A percentile compares a stretch with the other conserved stretches of the same genome.
phyloP scores from a whole-genome alignment of 352 stramenopile species.

The Phytophthora europaea region DNA sequence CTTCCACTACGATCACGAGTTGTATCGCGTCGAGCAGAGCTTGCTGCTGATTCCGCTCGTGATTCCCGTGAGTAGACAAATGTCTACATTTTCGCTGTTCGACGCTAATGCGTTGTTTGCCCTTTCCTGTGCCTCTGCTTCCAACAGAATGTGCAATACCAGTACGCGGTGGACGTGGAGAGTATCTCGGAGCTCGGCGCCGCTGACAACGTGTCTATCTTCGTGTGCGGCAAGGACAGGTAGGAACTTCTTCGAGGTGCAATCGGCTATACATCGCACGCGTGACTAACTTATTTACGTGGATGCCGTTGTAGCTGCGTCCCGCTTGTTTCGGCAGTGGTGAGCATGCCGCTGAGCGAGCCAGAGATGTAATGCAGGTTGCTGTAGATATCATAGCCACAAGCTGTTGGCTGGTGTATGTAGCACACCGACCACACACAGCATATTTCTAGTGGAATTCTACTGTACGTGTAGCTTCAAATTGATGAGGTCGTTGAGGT shows the following conservation, averaged over 20 bases:
- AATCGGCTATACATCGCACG: background rate
- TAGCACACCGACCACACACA: background rate
- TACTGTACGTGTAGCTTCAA: background rate
- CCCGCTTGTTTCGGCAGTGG: conserved; percentile 79
- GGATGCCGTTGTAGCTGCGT: conserved; percentile 59
- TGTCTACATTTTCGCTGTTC: conserved; percentile 18
- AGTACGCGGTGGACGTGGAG: conserved; percentile 75
- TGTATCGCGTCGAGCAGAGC: conserved; percentile 79
- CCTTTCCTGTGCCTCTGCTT: conserved; percentile 2
- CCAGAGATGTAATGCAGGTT: conserved; percentile 49
- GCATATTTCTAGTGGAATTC: background rate
- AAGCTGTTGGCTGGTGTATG: background rate
- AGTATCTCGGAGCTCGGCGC: conserved; percentile 75
- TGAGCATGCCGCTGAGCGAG: conserved; percentile 89
- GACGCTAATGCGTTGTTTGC: conserved; percentile 2
- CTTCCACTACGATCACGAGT: conserved; percentile 82
- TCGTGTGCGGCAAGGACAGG: conserved; percentile 88
- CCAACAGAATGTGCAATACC: conserved; percentile 78
- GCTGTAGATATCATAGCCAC: background rate
- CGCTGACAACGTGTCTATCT: conserved; percentile 84
- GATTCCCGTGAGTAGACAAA: conserved; percentile 61
- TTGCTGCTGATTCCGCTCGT: conserved; percentile 73
- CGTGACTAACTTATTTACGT: background rate
- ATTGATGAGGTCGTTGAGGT: background rate
- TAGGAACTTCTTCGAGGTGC: conserved; percentile 14